Evolutionary conservation across 768 basidiomycete species (phyloP), one percentile per base, ranked within the genome.

Genomic region (Kwoniella pini): DNA sequence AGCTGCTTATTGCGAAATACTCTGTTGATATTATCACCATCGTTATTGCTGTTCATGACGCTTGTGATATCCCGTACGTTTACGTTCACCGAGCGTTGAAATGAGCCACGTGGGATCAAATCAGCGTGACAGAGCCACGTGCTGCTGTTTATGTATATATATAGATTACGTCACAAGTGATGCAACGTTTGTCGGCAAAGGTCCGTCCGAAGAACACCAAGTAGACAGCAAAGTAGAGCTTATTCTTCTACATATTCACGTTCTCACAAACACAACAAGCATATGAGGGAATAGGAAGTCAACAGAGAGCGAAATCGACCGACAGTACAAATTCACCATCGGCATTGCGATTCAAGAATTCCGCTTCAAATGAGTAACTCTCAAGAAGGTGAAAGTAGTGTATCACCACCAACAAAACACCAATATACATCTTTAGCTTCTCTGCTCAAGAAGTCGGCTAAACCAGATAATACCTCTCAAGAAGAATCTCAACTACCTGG

Each of bases 351-450:
- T n/a, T n/a, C n/a, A n/a, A n/a, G n/a, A n/a, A n/a, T n/a, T n/a
- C n/a, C n/a, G 33, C 33, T 36, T 15, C 7, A 15, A 15, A 36
- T 36, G 33, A 36, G 33, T 15, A 36, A 15, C 33, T 36, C 33
- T 21, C 27, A 43, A 31, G 54, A 21, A 5, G 42, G 30, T 3
- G 54, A 43, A 26, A 55, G 54, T 28, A 55, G 43, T 24, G 33
- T 48, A 12, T 33, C 50, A 21, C 51, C 59, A 49, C 52, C 58
- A 52, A 24, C 63, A 12, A 65, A 68, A 52, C 67, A 72, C 28
- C 67, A 71, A 38, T 77, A 74, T 60, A 77, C 75, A 28, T 77
- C 75, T 2, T 63, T 77, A 44, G 72, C 75, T 11, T 71, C 73
- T 3, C 63, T 77, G 36, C 60, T 74, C 15, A 43, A 57, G 22